Base-by-base conservation (phyloP, 306 rosid genomes). In the Pyrus bretschneideri region DNA sequence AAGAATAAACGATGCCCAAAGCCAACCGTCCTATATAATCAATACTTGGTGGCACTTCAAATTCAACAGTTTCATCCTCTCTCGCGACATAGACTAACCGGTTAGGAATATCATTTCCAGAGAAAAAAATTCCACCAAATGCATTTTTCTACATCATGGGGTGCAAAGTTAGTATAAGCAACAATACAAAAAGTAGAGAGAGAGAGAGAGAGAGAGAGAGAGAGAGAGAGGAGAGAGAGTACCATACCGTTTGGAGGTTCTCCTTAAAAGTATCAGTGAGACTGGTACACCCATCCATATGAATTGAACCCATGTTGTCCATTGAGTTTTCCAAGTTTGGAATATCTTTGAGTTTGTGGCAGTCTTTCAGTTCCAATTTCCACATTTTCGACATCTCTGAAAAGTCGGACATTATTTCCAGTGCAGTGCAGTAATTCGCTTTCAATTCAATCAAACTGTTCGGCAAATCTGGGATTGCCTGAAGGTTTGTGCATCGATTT, bases 231-330 rank as follows among this genome's bases (percentile, higher is more conserved):
- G 46, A 71, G 45, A 33, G 42, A 52, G 8, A 13, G 17, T 45
- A 1, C 18, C 51, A 45, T 78, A 83, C 84, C 84, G 55, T 52
- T 44, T 73, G 40, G 35, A 83, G 57, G 21, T 69, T 30, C 14
- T 60, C 61, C 21, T 55, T 54, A 11, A 68, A 31, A 18, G 35
- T 3, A 12, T 58, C 42, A 31, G 29, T 4, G 1, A 83, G 17
- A 25, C 25, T 73, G 42, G 23, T 44, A 45, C 70, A 76, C 25
- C 73, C 60, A n/a, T 23, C 70, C 76, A 76, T 51, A 2, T 19
- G 70, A 18, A 83, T 35, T 4, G 2, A 9, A 4, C 13, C 6
- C 45, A 25, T 55, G 27, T 58, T 49, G 4, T 13, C 55, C 59
- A 40, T 51, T 6, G 64, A 29, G 22, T 8, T 29, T 0, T 31